Conservation (phyloP, 2,329 filamentous ascomycete genomes). For the Verticillium zaregamsianum region DNA sequence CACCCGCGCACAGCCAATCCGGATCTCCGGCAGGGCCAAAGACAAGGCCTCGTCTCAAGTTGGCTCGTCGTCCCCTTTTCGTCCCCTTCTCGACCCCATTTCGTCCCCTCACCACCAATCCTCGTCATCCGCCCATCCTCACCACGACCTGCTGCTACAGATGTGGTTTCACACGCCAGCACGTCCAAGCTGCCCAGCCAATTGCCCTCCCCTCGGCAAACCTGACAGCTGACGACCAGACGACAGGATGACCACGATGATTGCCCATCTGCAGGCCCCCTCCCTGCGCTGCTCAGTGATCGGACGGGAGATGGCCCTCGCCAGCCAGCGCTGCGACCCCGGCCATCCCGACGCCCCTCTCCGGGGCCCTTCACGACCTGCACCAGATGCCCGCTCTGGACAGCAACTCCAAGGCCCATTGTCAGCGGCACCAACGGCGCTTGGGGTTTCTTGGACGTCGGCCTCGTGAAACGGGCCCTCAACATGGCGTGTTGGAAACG, state of each 20-base stretch:
- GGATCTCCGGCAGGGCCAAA: neutral
- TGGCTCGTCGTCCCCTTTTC: constrained; percentile 7
- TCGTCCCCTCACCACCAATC: constrained; percentile 9
- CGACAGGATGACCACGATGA: neutral
- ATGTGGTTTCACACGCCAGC: constrained; percentile 10
- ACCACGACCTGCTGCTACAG: constrained; percentile 9
- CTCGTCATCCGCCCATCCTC: constrained; percentile 2
- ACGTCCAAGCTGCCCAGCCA: neutral
- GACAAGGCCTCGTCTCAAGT: neutral
- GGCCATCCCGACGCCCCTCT: neutral
- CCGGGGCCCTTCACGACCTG: neutral
- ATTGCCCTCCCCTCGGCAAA: neutral
- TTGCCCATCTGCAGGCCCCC: neutral
- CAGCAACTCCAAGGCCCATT: neutral
- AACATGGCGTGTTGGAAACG: neutral
- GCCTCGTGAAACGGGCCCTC: neutral
- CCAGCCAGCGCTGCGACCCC: neutral
- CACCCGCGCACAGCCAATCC: neutral
- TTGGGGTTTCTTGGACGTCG: neutral
- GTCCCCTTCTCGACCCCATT: constrained; percentile 10
- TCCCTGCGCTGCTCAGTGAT: constrained; percentile 3
- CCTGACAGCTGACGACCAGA: constrained; percentile 1
- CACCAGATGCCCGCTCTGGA: neutral
- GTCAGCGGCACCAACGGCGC: neutral
- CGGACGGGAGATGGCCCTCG: constrained; percentile 1